These are phyloP conservation scores for Tricholoma furcatifolium DNA, from an alignment of 768 basidiomycete species.

Conservation along the genomic window DNA sequence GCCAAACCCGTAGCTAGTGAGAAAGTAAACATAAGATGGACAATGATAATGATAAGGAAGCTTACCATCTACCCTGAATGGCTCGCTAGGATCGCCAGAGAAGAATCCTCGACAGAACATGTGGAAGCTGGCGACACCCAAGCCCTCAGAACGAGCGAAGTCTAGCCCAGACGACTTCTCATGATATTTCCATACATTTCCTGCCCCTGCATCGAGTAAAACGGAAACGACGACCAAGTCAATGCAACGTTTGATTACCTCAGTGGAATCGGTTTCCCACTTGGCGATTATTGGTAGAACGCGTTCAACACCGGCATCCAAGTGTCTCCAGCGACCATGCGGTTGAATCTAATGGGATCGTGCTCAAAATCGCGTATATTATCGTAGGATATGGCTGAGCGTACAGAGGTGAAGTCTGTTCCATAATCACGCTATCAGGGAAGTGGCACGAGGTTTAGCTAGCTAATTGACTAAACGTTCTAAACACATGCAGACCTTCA, in stretches of 20 bases:
- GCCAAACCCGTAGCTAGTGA: conserved; percentile 67
- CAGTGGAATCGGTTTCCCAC: conserved; percentile 56
- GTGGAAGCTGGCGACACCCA: conserved; percentile 86
- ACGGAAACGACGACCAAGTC: conserved; percentile 93
- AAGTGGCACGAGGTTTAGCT: neutral
- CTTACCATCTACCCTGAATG: conserved; percentile 79
- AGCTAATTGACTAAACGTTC: neutral
- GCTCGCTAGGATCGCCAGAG: conserved; percentile 60
- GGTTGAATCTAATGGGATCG: conserved; percentile 65
- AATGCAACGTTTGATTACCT: conserved; percentile 72
- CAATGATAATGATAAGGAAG: neutral
- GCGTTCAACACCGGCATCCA: conserved; percentile 68
- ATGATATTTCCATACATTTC: conserved; percentile 74
- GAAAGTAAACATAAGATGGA: neutral
- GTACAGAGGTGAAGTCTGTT: conserved; percentile 58
- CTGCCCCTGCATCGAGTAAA: conserved; percentile 92
- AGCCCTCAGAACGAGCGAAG: conserved; percentile 73
- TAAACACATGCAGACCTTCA: conserved; percentile 54
- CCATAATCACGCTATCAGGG: conserved; percentile 73
- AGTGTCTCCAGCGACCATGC: conserved; percentile 89
- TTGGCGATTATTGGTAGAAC: conserved; percentile 56
- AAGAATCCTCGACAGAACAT: conserved; percentile 90
- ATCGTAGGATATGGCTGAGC: conserved; percentile 18
- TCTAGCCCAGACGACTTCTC: conserved; percentile 53
- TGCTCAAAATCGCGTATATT: neutral